Evolutionary conservation across 495 filamentous ascomycete species (phyloP).

Genomic region (Tuber aestivum): DNA sequence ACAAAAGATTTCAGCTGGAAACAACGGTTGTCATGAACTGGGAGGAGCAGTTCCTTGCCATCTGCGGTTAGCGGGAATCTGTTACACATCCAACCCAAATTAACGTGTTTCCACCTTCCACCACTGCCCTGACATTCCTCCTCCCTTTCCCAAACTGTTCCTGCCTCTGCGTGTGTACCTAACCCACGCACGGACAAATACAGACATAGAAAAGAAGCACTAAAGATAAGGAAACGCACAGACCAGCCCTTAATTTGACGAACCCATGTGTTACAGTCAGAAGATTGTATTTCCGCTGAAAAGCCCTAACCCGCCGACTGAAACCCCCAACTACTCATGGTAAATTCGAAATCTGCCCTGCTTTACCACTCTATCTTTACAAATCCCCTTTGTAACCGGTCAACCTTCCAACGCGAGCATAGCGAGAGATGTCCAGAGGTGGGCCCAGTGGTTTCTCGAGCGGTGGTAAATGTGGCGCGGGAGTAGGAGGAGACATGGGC

Average conservation of each 20-base stretch:
- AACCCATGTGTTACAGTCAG: background rate
- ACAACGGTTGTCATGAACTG: no score
- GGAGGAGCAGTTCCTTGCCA: no score
- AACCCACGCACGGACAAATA: no score
- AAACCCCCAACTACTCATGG: background rate
- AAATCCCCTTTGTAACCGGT: background rate
- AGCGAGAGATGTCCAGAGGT: slow-evolving; percentile 36
- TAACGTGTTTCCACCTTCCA: no score
- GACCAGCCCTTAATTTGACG: background rate
- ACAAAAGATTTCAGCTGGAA: no score
- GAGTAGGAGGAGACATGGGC: slow-evolving; percentile 24
- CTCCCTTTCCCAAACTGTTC: background rate
- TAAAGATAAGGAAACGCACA: background rate
- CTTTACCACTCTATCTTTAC: background rate
- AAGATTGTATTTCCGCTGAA: background rate
- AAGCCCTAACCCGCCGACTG: background rate
- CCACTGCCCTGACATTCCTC: background rate
- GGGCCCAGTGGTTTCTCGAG: slow-evolving; percentile 34
- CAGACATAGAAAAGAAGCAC: background rate
- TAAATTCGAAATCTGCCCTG: background rate
- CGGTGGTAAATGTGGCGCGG: slow-evolving; percentile 27
- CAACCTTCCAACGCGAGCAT: background rate
- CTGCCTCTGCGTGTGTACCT: background rate
- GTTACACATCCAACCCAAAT: no score
- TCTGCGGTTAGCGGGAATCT: no score